Base-by-base conservation (phyloP, 306 rosid genomes). In the Acacia confusa region DNA sequence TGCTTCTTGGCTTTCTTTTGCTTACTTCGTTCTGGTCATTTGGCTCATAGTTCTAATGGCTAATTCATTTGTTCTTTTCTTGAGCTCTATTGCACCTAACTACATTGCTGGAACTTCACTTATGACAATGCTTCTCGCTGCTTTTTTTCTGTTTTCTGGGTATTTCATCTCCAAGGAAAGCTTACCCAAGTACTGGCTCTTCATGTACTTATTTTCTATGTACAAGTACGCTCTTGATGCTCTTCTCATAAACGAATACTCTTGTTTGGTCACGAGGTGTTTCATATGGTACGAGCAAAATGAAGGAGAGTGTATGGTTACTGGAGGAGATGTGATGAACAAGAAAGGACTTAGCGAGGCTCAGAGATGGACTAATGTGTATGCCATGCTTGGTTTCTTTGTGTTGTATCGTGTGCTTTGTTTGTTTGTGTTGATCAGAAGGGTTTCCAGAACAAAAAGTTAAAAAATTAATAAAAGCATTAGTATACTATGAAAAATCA, bases 181-280 rank as follows among this genome's bases (percentile, higher is more conserved):
- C 72, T 16, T 95, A 61, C 98, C 97, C 0, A 92, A 86, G 61
- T 89, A 89, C 72, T 95, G 98, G 98, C 79, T 92, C 6, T 90
- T 91, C 88, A 95, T 95, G 98, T 91, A 92, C 58, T 92, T 95
- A 43, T 72, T 95, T 11, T 90, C 95, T 0, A 95, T 95, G 97
- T 95, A 95, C 57, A 95, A 95, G 70, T 95, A 95, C 9, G 98
- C 95, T 7, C 92, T 94, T 10, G 98, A 94, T 32, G 94, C 98
- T 8, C 91, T 95, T 70, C 88, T 95, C 0, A 88, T 94, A 83
- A 94, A 94, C 58, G 97, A 95, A 87, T 92, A 92, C 36, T 87
- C 94, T 9, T 92, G 98, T 77, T 84, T 92, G 38, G 88, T 48
- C 2, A 63, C 94, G 1, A 90, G 66, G 78, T 95, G 98, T 80